These are phyloP conservation scores for Actinomortierella ambigua DNA, from an alignment of 371 early-diverging fungal species.

Conservation along the genomic window DNA sequence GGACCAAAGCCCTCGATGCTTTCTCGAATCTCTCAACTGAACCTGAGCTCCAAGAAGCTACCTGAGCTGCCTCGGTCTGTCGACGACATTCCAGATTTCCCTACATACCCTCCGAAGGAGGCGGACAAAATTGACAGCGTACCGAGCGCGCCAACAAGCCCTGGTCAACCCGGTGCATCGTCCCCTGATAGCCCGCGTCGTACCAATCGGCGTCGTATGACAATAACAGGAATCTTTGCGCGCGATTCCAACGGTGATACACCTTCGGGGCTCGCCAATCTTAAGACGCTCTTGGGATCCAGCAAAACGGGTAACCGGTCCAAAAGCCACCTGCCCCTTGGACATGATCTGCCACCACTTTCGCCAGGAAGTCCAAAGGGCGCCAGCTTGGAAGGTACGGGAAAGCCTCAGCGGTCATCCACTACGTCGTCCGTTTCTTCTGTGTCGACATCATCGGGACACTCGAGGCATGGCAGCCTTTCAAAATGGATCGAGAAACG, in stretches of 20 bases:
- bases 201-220: conserved; percentile 14
- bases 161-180: too few relatives aligned
- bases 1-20: conserved; percentile 8
- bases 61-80: conserved; percentile 10
- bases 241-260: conserved; percentile 20
- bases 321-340: too few relatives aligned
- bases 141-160: background rate
- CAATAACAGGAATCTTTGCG: conserved; percentile 19
- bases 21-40: conserved; percentile 10
- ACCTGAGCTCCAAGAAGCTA: conserved; percentile 15
- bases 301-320: too few relatives aligned
- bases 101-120: conserved; percentile 4
- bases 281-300: conserved; percentile 17
- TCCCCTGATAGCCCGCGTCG: too few relatives aligned
- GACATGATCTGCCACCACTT: too few relatives aligned
- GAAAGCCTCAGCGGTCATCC: too few relatives aligned
- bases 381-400: too few relatives aligned
- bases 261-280: background rate
- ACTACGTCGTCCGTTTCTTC: too few relatives aligned
- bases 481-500: conserved; percentile 27
- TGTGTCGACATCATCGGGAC: too few relatives aligned
- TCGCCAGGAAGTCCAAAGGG: too few relatives aligned
- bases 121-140: too few relatives aligned
- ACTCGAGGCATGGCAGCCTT: conserved; percentile 11
- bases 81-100: conserved; percentile 20